Base-by-base conservation (phyloP, 495 filamentous ascomycete species). In the Hypoxylon rickii region DNA sequence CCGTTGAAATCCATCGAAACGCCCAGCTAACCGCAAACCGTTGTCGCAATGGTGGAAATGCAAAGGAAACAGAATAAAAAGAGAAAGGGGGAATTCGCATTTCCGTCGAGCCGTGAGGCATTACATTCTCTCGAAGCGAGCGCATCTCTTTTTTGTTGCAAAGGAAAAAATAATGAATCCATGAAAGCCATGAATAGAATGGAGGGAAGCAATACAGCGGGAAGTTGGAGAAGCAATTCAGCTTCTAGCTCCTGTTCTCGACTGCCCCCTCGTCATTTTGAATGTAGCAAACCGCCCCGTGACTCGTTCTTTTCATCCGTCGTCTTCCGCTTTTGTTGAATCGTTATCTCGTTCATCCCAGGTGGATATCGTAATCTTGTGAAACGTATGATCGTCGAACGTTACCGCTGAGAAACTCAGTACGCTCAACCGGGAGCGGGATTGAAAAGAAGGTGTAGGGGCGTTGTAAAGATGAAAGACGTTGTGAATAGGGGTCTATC, bases 401-500 rank as follows among this genome's bases (percentile, higher is more conserved):
- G 32, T 39, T 6, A 37, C 21, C 42, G 43, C 16, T 37, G 44
- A 42, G 13, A n/a, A 37, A 26, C 3, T n/a, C 20, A n/a, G 42
- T 18, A 17, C 16, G 26, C 18, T 19, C 19, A 34, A 43, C 13
- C 7, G 16, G 33, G 18, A 44, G 16, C 3, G 31, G 19, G 10
- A 36, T 38, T 16, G 32, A 45, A 50, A 24, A 36, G 12, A 38
- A 56, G 45, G 22, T 17, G 18, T 36, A 32, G 18, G 32, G 45
- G 22, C 3, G 18, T 36, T 26, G 18, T 21, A 47, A 61, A 51
- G 50, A 46, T 34, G 47, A 56, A n/a, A 13, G 51, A 49, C 15
- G 46, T 47, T 34, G 44, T 49, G 48, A 37, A 48, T 48, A 57
- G 47, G 56, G 53, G 59, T 63, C 59, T 63, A 63, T 63, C 58